These are phyloP conservation scores for Talaromyces sp. DNA, from an alignment of 2,329 filamentous ascomycete species.

Conservation along the genomic window DNA sequence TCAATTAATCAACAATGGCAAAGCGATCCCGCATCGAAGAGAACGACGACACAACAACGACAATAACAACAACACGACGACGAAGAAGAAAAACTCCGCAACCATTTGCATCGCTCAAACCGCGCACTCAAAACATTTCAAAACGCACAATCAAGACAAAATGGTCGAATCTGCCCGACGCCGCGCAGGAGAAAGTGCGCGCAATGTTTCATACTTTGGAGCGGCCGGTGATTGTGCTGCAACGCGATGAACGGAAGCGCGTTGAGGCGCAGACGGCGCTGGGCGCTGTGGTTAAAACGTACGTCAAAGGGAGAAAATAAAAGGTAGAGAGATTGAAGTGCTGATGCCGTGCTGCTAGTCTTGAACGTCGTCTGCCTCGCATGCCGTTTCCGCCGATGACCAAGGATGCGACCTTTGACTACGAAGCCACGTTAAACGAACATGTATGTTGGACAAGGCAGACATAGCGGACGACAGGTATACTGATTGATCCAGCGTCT, in stretches of 20 bases:
- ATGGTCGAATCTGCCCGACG: constrained; percentile 39
- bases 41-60: constrained; percentile 19
- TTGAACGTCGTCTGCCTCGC: constrained; percentile 36
- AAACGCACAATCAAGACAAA: constrained; percentile 40
- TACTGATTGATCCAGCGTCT: constrained; percentile 20
- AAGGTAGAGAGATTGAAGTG: background rate
- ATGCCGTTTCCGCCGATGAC: constrained; percentile 42
- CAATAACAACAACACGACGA: constrained; percentile 11
- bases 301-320: constrained; percentile 1
- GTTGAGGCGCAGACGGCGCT: constrained; percentile 38
- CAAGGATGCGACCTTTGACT: constrained; percentile 38
- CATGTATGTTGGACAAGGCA: constrained; percentile 26
- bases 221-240: constrained; percentile 37
- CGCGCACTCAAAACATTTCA: constrained; percentile 35
- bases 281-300: constrained; percentile 37
- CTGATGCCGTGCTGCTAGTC: constrained; percentile 17
- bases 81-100: constrained; percentile 16
- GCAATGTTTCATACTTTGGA: constrained; percentile 37
- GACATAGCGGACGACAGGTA: background rate
- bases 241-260: constrained; percentile 36
- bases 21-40: constrained; percentile 16
- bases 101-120: constrained; percentile 34
- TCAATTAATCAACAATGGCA: background rate
- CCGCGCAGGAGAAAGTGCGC: constrained; percentile 36
- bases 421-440: constrained; percentile 37